phyloP scores from a whole-genome alignment of 2,329 filamentous ascomycete species.

The Dothideomycetidae sp. region DNA sequence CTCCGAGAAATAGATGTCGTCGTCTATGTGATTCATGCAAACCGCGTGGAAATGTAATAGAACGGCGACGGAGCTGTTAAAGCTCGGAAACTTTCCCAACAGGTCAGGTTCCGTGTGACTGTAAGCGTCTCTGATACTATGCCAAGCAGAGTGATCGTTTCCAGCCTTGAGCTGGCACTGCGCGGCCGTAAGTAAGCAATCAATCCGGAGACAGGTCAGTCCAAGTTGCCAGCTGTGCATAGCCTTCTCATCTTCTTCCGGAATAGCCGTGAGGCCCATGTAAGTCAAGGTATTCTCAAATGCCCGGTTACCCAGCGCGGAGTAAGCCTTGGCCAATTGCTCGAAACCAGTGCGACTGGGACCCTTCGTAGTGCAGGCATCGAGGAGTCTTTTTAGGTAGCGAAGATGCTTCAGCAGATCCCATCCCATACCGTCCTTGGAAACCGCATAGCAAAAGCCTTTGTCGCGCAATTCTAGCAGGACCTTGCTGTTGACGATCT shows the following conservation, averaged over 20 bases:
- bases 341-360: neutral
- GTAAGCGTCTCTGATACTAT: neutral
- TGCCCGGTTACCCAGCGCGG: neutral
- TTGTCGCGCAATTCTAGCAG: neutral
- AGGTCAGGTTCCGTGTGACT: neutral
- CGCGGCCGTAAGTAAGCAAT: neutral
- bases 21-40: neutral
- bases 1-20: neutral
- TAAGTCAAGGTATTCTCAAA: neutral
- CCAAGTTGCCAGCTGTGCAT: neutral
- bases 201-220: neutral
- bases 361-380: neutral
- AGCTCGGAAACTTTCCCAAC: neutral
- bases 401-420: neutral
- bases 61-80: neutral
- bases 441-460: neutral
- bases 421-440: neutral
- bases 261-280: neutral
- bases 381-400: neutral
- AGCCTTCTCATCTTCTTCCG: neutral
- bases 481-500: neutral
- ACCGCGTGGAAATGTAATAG: neutral
- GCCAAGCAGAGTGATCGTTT: neutral
- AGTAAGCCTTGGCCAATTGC: neutral
- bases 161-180: neutral